Evolutionary conservation across 305 asterid species (phyloP).

Genomic region (Coffea humblotiana): DNA sequence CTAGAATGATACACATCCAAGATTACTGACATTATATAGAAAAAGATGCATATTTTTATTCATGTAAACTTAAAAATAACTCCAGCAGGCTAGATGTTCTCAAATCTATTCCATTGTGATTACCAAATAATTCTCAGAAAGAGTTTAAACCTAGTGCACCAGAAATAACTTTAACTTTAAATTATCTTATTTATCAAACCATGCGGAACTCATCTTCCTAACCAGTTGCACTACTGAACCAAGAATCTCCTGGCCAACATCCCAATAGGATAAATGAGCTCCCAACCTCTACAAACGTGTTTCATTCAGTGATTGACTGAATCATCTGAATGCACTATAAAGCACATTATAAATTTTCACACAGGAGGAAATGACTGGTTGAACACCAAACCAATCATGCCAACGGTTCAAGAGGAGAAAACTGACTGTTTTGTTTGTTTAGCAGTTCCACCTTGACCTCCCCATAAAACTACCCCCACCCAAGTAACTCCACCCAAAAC

Average conservation of each 20-base stretch:
- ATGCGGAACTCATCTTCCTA: neutral
- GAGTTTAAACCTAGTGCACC: neutral
- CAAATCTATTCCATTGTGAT: neutral
- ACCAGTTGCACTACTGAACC: neutral
- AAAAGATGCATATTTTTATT: neutral
- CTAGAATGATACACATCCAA: neutral
- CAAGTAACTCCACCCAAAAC: neutral
- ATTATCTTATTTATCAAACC: neutral
- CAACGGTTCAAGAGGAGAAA: neutral
- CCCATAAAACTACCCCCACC: neutral
- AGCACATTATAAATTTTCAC: neutral
- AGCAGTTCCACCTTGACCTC: neutral
- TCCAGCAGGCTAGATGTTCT: neutral
- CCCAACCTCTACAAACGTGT: neutral
- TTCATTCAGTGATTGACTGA: neutral
- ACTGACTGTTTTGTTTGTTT: neutral
- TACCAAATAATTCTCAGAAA: neutral
- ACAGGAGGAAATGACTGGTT: neutral
- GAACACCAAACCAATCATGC: neutral
- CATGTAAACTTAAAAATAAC: neutral
- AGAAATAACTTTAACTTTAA: neutral
- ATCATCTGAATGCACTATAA: neutral
- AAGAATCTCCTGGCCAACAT: neutral
- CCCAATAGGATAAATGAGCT: neutral
- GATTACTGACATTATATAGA: neutral